phyloP scores from a whole-genome alignment of 1,139 yeast species.

The Magnusiomyces tetraspermus region DNA sequence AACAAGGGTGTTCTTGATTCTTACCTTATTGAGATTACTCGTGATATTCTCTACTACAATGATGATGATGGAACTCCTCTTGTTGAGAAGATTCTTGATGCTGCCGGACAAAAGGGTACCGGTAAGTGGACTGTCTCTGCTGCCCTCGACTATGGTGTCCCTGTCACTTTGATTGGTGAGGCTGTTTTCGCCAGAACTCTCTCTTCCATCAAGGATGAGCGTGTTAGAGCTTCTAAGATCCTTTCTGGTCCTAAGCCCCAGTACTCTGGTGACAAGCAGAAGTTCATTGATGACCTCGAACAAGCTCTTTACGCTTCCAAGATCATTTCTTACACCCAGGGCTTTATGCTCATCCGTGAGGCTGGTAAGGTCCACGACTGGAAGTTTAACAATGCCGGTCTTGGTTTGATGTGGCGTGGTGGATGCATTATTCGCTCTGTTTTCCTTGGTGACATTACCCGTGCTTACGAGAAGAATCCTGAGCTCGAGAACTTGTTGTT shows the following conservation, averaged over 20 bases:
- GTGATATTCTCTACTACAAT: constrained; percentile 81
- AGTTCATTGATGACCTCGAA: constrained; percentile 87
- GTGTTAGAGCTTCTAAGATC: constrained; percentile 71
- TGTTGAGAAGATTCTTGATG: constrained; percentile 91
- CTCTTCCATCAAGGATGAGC: constrained; percentile 85
- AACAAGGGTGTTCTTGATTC: constrained; percentile 97
- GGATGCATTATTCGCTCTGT: constrained; percentile 99
- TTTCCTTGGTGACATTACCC: constrained; percentile 92
- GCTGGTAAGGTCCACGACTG: constrained; percentile 96
- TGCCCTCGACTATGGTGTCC: constrained; percentile 96
- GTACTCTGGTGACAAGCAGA: constrained; percentile 62
- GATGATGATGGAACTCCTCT: constrained; percentile 74
- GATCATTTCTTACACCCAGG: constrained; percentile 97
- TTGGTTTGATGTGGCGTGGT: constrained; percentile 99
- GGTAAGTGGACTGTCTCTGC: constrained; percentile 99
- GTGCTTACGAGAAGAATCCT: constrained; percentile 91
- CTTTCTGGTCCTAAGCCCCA: constrained; percentile 71
- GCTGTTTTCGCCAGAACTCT: constrained; percentile 96
- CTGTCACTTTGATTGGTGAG: constrained; percentile 96
- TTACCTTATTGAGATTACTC: constrained; percentile 92
- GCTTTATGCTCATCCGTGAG: constrained; percentile 98
- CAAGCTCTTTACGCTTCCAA: constrained; percentile 98
- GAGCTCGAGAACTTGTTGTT: constrained; percentile 89
- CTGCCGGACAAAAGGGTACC: constrained; percentile 99
- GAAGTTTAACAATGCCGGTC: constrained; percentile 96